Base-by-base conservation (phyloP, 768 basidiomycete species). In the Scleroderma bovista region DNA sequence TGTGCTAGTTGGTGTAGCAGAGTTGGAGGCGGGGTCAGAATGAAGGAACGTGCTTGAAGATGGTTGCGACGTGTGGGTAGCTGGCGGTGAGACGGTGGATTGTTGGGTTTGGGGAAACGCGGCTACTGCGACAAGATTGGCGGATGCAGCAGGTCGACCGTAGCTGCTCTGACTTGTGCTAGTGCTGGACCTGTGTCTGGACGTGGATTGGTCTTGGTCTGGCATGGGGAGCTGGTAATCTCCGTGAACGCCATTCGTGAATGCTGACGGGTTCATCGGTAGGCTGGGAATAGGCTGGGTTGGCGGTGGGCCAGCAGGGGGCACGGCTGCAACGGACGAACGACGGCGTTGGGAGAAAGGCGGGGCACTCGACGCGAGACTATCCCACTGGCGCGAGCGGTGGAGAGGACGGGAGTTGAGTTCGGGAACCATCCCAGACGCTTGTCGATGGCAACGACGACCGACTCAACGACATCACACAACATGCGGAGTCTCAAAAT, bases 231-330 rank as follows among this genome's bases (percentile, higher is more conserved):
- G 49, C 23, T 51, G 62, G 51, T 44, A n/a, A 23, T 59, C 63
- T 19, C 26, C 26, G 26, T 29, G 26, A 29, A 55, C 59, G 50
- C 58, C 56, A 31, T 48, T 53, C 36, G 51, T n/a, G 48, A 47
- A 43, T 36, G 40, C 44, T 19, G 58, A 51, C 23, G 64, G 58
- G 26, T 66, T 56, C 16, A 63, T 56, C 36, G 87, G 87, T 32
- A 87, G 59, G 57, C 72, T 81, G 44, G 87, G 87, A 51, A 89
- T 88, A 44, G 87, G 87, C 57, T 81, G 77, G 59, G 72, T 80
- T 19, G 87, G 87, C 38, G 87, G 87, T 17, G 87, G 87, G 3
- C 70, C 81, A 34, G 83, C 78, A 6, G 86, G 85, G 40, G 84
- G 79, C 22, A 73, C 71, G 58, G 79, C 75, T 12, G 80, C 76